Percentiles rank a stretch among this genome's conserved stretches.
These are phyloP conservation scores for Candida koratica DNA, from an alignment of 805 yeast genomes.

Conservation along the genomic window DNA sequence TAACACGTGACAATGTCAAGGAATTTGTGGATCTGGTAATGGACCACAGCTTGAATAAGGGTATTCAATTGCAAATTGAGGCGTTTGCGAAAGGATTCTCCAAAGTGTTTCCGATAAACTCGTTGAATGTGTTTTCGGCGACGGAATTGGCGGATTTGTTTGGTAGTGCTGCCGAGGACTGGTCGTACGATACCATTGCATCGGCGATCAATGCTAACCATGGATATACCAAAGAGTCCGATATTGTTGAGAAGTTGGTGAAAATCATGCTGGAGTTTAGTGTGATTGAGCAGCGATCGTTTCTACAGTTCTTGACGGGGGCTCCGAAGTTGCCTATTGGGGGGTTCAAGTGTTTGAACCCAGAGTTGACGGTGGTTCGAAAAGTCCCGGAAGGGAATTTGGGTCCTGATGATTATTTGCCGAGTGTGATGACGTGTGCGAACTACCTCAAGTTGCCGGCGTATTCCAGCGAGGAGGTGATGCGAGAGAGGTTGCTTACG, in stretches of 20 bases:
- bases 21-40: constrained; percentile 54
- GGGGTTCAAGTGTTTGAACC: constrained; percentile 79
- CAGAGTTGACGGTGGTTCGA: constrained; percentile 82
- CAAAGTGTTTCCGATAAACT: constrained; percentile 71
- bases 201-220: constrained; percentile 78
- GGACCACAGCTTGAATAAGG: constrained; percentile 57
- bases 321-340: constrained; percentile 92
- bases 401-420: constrained; percentile 73
- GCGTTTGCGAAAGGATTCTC: constrained; percentile 80
- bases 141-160: constrained; percentile 67
- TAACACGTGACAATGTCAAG: constrained; percentile 52
- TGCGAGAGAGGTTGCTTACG: constrained; percentile 54
- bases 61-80: constrained; percentile 60
- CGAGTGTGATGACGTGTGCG: constrained; percentile 98
- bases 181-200: constrained; percentile 63
- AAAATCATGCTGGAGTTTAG: constrained; percentile 55
- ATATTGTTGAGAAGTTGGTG: constrained; percentile 57
- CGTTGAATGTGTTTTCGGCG: constrained; percentile 68
- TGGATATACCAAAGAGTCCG: constrained; percentile 75
- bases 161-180: constrained; percentile 83
- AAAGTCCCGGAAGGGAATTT: constrained; percentile 72
- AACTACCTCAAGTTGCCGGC: constrained; percentile 88
- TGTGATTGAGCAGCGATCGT: constrained; percentile 57
- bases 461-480: constrained; percentile 59
- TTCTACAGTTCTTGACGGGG: constrained; percentile 87